Evolutionary conservation across 257 asterid genomes (phyloP), one percentile per base, ranked within the genome.

Genomic region (Linaria vulgaris): DNA sequence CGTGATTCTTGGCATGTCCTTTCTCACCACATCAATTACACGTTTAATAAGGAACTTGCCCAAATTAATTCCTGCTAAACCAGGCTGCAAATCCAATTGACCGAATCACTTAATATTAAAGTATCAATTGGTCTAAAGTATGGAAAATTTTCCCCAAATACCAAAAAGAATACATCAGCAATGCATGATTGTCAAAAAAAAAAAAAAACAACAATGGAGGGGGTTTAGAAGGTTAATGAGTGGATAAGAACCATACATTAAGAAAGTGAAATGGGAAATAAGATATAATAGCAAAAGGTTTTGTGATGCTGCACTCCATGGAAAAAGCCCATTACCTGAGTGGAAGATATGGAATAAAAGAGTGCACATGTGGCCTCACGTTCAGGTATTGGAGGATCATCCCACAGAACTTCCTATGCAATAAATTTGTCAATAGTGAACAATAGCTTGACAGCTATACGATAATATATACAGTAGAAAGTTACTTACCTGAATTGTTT

Each of bases 11-110:
- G 89, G 88, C 97, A 89, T 89, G 80, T 87, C 97, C 70, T 82
- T 87, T 74, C 86, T 87, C 69, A 92, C 97, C 66, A 89, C 77
- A 82, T 92, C 96, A 64, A 92, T 84, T 72, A 89, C 99, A 38
- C 97, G 96, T 72, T 92, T 92, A 37, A 92, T 92, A 31, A 89
- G 97, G 74, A 87, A 87, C 83, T 87, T 92, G 64, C 99, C 96
- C 58, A 92, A 81, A 76, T 92, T 92, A 81, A 92, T 76, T 70
- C 97, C 99, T 52, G 99, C 80, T 73, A 92, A 82, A 71, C 97
- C 99, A 68, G 94, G 97, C 97, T 92, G 90, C 76, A 81, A 48
- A 73, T 47, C 56, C 34, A 22, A 55, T 63, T 19, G 31, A 56
- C 24, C 12, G 16, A 27, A 17, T 61, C 3, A 48, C 19, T 14